phyloP scores from a whole-genome alignment of 257 asterid genomes.

The Solanum chiquidenum region DNA sequence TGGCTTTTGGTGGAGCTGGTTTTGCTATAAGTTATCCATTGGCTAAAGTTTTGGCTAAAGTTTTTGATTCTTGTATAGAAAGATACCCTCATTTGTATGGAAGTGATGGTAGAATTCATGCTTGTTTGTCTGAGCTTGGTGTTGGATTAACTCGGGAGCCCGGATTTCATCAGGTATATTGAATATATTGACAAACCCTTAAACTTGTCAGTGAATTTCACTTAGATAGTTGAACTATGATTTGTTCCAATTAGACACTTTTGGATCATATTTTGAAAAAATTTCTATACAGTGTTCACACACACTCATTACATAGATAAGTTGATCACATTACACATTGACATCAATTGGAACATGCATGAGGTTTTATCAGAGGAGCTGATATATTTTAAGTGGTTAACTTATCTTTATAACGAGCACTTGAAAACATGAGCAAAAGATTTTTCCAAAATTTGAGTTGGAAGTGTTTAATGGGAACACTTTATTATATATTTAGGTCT shows the following conservation, averaged over 20 bases:
- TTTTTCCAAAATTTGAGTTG: neutral
- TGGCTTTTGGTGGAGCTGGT: slow-evolving; percentile 95
- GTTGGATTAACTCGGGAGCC: slow-evolving; percentile 61
- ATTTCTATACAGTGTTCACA: neutral
- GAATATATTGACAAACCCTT: neutral
- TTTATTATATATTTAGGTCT: neutral
- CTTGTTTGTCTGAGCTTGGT: slow-evolving; percentile 76
- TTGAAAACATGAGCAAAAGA: neutral
- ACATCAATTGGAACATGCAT: neutral
- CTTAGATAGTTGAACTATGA: neutral
- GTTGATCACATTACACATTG: neutral
- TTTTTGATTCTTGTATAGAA: slow-evolving; percentile 55
- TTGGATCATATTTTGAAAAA: neutral
- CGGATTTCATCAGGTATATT: slow-evolving; percentile 83
- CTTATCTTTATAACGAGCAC: neutral
- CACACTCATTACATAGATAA: neutral
- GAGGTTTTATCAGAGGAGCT: neutral
- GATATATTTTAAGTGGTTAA: neutral
- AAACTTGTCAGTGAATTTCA: neutral
- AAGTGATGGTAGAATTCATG: slow-evolving; percentile 60
- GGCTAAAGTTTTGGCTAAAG: slow-evolving; percentile 48
- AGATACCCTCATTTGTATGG: slow-evolving; percentile 66
- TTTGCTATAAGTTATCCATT: slow-evolving; percentile 83
- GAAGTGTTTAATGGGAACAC: neutral
- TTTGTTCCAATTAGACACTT: neutral